phyloP scores from a whole-genome alignment of 192 early-diverging fungal genomes.

The Dissophora globulifera region DNA sequence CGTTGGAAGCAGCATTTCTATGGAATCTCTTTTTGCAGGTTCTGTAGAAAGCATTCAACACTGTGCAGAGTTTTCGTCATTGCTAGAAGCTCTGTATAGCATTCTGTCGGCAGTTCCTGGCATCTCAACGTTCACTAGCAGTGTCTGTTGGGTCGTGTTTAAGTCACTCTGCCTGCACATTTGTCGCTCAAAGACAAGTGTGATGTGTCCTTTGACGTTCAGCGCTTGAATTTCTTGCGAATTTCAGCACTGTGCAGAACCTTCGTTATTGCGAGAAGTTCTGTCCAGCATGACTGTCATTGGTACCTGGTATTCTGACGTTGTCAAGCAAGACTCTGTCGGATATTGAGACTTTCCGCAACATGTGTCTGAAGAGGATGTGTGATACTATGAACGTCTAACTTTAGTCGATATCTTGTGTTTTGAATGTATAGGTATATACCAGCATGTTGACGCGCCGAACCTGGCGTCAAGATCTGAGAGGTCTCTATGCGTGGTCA shows the following conservation, averaged over 20 bases:
- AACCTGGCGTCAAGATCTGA: constrained; percentile 33
- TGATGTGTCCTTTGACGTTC: constrained; percentile 47
- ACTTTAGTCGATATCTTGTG: constrained; percentile 17
- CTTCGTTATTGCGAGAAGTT: constrained; percentile 39
- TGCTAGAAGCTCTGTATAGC: constrained; percentile 34
- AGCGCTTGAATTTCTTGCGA: constrained; percentile 28
- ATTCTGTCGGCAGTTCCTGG: constrained; percentile 26
- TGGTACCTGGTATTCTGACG: constrained; percentile 41
- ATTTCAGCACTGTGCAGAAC: constrained; percentile 35
- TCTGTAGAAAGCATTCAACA: constrained; percentile 18
- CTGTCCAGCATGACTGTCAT: constrained; percentile 33
- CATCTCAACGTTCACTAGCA: constrained; percentile 34
- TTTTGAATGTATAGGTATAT: constrained; percentile 30
- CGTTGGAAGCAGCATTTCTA: constrained; percentile 18
- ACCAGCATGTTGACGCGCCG: constrained; percentile 15
- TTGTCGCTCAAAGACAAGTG: constrained; percentile 24
- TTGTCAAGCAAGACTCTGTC: constrained; percentile 39
- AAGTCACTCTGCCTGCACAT: constrained; percentile 38
- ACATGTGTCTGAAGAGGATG: constrained; percentile 23
- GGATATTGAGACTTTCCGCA: constrained; percentile 42
- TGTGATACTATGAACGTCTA: constrained; percentile 20
- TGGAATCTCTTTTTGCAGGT: constrained; percentile 16
- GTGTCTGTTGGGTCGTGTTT: constrained; percentile 39
- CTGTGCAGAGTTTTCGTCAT: constrained; percentile 28
- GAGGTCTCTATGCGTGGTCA: constrained; percentile 26